Percentiles rank a stretch among this genome's conserved stretches.
Conservation (phyloP, 176 grass and related monocot genomes). For the Cymbopogon citratus region DNA sequence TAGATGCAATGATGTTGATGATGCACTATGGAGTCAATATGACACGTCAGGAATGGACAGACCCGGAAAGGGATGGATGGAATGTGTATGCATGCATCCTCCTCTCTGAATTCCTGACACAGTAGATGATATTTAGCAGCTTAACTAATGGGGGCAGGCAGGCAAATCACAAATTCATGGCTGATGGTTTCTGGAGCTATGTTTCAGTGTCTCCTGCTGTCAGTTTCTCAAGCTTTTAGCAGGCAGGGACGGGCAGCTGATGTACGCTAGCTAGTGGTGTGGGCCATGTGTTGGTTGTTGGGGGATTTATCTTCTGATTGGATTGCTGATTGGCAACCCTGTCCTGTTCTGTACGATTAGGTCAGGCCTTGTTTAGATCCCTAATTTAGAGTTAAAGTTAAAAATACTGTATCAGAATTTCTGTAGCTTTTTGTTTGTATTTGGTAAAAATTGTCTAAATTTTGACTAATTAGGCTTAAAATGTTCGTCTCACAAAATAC, state of each 20-base stretch:
- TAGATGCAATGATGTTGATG: background rate
- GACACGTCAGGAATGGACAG: background rate
- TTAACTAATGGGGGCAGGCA: background rate
- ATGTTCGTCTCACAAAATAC: too few relatives aligned
- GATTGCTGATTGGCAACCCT: background rate
- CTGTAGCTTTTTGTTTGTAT: too few relatives aligned
- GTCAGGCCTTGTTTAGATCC: too few relatives aligned
- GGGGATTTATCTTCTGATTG: background rate
- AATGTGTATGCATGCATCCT: background rate
- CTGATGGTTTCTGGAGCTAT: background rate
- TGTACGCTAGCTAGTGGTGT: background rate
- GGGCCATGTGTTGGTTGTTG: slow-evolving; percentile 8
- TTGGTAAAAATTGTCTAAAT: too few relatives aligned
- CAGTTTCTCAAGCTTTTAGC: background rate
- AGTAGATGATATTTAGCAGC: background rate
- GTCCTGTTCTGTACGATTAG: too few relatives aligned
- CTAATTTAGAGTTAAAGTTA: too few relatives aligned
- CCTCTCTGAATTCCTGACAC: background rate
- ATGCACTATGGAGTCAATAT: background rate
- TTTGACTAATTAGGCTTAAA: too few relatives aligned
- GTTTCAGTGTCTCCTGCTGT: background rate
- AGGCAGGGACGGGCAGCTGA: background rate
- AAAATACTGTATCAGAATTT: too few relatives aligned
- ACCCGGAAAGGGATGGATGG: background rate
- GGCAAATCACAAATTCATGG: background rate